These are phyloP conservation scores for Tulasnella sp. DNA, from an alignment of 768 basidiomycete species.

Conservation along the genomic window DNA sequence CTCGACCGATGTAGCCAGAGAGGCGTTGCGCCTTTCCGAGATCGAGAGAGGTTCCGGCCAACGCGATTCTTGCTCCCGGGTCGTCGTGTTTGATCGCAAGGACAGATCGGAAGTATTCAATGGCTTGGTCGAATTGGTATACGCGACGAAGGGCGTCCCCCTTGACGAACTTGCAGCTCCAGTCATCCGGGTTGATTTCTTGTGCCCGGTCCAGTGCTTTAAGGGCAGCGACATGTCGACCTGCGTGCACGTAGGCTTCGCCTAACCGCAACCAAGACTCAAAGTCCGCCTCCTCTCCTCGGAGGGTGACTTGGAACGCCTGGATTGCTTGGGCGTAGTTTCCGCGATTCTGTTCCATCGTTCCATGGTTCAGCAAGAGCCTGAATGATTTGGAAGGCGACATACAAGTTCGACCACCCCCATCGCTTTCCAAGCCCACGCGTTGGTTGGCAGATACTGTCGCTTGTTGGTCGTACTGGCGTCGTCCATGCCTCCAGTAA, in stretches of 20 bases:
- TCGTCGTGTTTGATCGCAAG: slow-evolving; percentile 63
- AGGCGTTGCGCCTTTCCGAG: slow-evolving; percentile 66
- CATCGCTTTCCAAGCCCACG: slow-evolving; percentile 98
- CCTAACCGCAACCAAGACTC: slow-evolving; percentile 89
- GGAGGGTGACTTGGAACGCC: slow-evolving; percentile 82
- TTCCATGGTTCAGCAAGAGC: slow-evolving; percentile 20
- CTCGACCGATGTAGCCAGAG: slow-evolving; percentile 73
- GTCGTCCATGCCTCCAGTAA: slow-evolving; percentile 42
- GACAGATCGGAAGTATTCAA: slow-evolving; percentile 63
- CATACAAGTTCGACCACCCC: slow-evolving; percentile 89
- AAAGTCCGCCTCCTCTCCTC: slow-evolving; percentile 75
- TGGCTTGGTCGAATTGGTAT: slow-evolving; percentile 75
- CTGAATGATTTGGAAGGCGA: slow-evolving; percentile 28
- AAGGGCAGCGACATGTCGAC: slow-evolving; percentile 81
- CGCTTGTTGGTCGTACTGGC: slow-evolving; percentile 38
- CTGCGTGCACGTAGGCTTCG: slow-evolving; percentile 86
- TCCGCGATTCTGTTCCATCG: slow-evolving; percentile 56
- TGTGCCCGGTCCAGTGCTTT: slow-evolving; percentile 81
- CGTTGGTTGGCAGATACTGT: slow-evolving; percentile 72
- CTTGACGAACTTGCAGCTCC: slow-evolving; percentile 82
- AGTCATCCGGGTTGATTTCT: slow-evolving; percentile 72
- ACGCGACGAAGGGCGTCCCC: slow-evolving; percentile 82
- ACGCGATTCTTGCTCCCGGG: slow-evolving; percentile 67
- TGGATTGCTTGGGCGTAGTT: slow-evolving; percentile 78
- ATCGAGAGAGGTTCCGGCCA: slow-evolving; percentile 73